phyloP scores from a whole-genome alignment of 148 eudicot species.

The Vaccinium macrocarpon region DNA sequence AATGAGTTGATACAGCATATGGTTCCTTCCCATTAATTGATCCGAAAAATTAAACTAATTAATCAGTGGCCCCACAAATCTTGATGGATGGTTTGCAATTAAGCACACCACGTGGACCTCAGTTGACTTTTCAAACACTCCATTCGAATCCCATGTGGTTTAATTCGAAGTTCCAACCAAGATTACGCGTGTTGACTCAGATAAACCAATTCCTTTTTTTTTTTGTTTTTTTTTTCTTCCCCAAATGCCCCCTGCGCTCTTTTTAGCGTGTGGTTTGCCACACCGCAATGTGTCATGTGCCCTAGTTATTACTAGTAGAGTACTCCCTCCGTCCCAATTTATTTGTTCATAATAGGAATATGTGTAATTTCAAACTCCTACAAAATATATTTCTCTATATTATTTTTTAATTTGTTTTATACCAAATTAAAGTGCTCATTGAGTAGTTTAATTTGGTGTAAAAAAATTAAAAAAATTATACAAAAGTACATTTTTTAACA shows the following conservation, averaged over 20 bases:
- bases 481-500: no score
- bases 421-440: no score
- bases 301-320: no score
- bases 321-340: no score
- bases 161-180: neutral
- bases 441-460: no score
- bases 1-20: neutral
- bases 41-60: neutral
- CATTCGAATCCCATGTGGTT: neutral
- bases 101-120: neutral
- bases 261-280: neutral
- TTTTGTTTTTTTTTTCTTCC: neutral
- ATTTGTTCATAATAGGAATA: no score
- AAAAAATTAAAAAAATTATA: no score
- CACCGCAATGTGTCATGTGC: neutral
- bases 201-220: neutral
- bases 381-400: no score
- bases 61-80: neutral
- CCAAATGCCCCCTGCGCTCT: neutral
- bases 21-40: neutral
- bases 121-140: neutral
- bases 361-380: no score
- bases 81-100: neutral
- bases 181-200: conserved; percentile 2
- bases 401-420: no score